Evolutionary conservation across 331 rosid species (phyloP).

Genomic region (Ulmus americana): DNA sequence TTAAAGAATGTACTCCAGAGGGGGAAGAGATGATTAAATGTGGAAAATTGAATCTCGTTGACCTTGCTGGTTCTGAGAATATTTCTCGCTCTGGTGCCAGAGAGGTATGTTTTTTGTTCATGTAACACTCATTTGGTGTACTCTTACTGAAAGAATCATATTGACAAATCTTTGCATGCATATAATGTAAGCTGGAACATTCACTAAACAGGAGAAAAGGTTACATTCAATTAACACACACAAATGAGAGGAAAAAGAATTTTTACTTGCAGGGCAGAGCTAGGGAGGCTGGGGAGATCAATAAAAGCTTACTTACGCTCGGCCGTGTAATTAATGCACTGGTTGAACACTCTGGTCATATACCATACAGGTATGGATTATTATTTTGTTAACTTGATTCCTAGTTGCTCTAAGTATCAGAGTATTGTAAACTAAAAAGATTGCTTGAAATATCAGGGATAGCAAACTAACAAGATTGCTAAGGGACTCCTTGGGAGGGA

Average conservation of each 20-base stretch:
- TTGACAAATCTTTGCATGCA: neutral
- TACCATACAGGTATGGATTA: constrained; percentile 72
- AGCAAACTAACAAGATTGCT: constrained; percentile 89
- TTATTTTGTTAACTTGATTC: constrained; percentile 1
- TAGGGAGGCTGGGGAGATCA: constrained; percentile 99
- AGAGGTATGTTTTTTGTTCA: constrained; percentile 50
- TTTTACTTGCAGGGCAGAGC: constrained; percentile 85
- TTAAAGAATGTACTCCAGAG: constrained; percentile 95
- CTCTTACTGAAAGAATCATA: neutral
- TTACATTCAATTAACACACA: neutral
- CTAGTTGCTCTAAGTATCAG: too few relatives aligned
- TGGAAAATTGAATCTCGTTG: constrained; percentile 95
- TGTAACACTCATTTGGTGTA: neutral
- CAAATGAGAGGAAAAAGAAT: constrained; percentile 3
- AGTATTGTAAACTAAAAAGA: neutral
- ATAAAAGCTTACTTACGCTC: constrained; percentile 94
- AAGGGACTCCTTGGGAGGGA: constrained; percentile 98
- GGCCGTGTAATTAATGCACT: constrained; percentile 95
- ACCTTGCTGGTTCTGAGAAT: constrained; percentile 98
- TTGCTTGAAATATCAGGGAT: constrained; percentile 57
- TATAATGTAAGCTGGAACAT: neutral
- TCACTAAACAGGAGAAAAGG: neutral
- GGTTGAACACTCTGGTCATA: constrained; percentile 98
- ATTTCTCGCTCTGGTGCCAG: constrained; percentile 99
- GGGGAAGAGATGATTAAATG: constrained; percentile 99